Percentiles rank a stretch among this genome's conserved stretches.
These are phyloP conservation scores for Calocybe cyanea DNA, from an alignment of 768 basidiomycete species.

Conservation along the genomic window DNA sequence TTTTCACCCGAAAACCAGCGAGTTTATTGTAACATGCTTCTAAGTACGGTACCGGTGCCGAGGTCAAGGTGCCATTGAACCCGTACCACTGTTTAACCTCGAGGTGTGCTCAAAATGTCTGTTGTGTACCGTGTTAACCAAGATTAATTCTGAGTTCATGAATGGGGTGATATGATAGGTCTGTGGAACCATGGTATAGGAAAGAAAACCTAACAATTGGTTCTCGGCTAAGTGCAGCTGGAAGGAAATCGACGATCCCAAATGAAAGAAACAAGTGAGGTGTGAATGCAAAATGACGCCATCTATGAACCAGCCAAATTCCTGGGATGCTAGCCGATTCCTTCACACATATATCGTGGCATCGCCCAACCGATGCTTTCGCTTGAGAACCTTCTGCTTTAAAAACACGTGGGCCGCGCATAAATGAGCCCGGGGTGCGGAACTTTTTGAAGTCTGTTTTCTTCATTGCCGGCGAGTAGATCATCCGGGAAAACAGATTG, in stretches of 20 bases:
- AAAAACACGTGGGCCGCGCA: no score
- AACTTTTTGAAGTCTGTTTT: no score
- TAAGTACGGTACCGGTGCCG: background rate
- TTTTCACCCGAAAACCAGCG: no score
- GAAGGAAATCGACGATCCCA: background rate
- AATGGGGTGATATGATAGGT: background rate
- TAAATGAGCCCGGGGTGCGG: no score
- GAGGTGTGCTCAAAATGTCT: no score
- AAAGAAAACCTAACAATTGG: constrained; percentile 1
- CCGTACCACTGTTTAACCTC: no score
- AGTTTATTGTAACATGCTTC: no score
- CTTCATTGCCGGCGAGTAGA: no score
- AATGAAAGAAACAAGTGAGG: background rate
- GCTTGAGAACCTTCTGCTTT: background rate
- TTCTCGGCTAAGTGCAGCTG: background rate
- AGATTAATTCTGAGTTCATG: background rate
- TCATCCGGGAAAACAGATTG: no score
- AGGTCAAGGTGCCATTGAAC: no score
- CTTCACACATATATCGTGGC: background rate
- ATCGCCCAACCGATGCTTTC: constrained; percentile 1
- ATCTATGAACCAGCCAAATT: background rate
- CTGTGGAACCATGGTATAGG: background rate
- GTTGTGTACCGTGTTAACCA: no score
- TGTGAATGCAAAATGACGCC: background rate
- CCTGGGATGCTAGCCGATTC: background rate